phyloP scores from a whole-genome alignment of 495 filamentous ascomycete species.

The Xylaria intraflava region DNA sequence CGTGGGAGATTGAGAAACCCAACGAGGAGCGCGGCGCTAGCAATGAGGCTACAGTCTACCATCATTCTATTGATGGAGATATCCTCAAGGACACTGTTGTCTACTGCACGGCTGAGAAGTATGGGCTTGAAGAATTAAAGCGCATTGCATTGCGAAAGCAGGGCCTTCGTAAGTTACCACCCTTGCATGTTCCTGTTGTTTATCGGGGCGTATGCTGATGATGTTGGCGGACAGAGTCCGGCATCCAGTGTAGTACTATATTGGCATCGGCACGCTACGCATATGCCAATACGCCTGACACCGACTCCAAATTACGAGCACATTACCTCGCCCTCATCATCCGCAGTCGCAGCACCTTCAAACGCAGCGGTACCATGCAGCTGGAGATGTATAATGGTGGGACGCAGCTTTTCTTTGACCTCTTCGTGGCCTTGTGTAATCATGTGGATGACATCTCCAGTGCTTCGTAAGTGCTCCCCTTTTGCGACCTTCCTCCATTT shows the following conservation, averaged over 20 bases:
- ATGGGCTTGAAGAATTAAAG: constrained; percentile 75
- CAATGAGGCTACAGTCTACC: constrained; percentile 66
- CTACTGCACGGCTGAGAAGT: constrained; percentile 82
- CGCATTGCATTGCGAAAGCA: constrained; percentile 79
- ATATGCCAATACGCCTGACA: constrained; percentile 82
- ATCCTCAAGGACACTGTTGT: constrained; percentile 85
- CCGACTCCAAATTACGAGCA: constrained; percentile 78
- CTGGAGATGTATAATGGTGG: constrained; percentile 85
- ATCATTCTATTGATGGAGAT: constrained; percentile 54
- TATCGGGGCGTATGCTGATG: constrained; percentile 5
- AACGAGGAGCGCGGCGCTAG: constrained; percentile 32
- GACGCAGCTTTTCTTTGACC: constrained; percentile 76
- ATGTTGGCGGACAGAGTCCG: constrained; percentile 46
- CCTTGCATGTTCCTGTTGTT: neutral
- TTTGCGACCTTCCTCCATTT: neutral
- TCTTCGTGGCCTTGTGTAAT: constrained; percentile 90
- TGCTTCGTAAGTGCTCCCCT: constrained; percentile 35
- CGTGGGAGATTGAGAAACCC: constrained; percentile 64
- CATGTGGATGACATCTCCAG: constrained; percentile 63
- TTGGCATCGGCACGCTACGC: constrained; percentile 76
- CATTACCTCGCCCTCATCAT: constrained; percentile 93
- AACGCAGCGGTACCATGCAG: constrained; percentile 94
- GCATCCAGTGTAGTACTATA: constrained; percentile 79
- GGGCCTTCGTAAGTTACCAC: constrained; percentile 50
- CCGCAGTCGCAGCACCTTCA: constrained; percentile 75